Evolutionary conservation across 805 yeast species (phyloP), one percentile per base, ranked within the genome.

Genomic region (Cyberlindnera mrakii): DNA sequence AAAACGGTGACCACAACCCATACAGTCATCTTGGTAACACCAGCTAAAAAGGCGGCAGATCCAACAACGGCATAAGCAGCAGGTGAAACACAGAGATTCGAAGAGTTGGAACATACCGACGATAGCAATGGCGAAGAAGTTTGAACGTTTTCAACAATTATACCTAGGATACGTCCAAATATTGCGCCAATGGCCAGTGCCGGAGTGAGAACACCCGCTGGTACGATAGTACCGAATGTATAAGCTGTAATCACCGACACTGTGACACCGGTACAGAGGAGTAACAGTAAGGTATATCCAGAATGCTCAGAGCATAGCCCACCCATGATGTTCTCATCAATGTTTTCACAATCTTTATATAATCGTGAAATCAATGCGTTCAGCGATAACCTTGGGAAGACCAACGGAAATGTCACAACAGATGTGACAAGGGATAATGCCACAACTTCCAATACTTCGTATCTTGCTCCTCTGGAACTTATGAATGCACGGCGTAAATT

Each of bases 1-100:
- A 85, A 84, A 49, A 86, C 70, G 20, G 88, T 77, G 6, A 87
- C 90, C 15, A 86, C 96, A 7, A 83, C 80, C 35, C 88, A 75
- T 49, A 86, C 82, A 4, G 90, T 85, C 64, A 87, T 74, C 50
- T 86, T 78, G 3, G 96, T 85, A 14, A 82, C 78, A 5, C 95
- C 95, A 0, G 93, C 78, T 51, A 86, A 68, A 43, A 85, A 83
- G 1, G 95, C 73, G 0, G 89, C 95, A 0, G 95, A 88, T 0
- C 96, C 96, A 18, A 88, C 86, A 9, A 87, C 83, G 0, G 95
- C 95, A 57, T 87, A 88, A 0, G 90, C 86, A 0, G 93, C 90
- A 0, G 95, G 95, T 2, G 89, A 82, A 9, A 87, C 79, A 52
- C 93, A 80, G 44, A 68, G 59, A 38, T 65, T 67, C 25, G 63